Percentiles rank a stretch among this genome's conserved stretches.
phyloP scores from a whole-genome alignment of 2,329 filamentous ascomycete genomes.

The Botrytis hyacinthi region DNA sequence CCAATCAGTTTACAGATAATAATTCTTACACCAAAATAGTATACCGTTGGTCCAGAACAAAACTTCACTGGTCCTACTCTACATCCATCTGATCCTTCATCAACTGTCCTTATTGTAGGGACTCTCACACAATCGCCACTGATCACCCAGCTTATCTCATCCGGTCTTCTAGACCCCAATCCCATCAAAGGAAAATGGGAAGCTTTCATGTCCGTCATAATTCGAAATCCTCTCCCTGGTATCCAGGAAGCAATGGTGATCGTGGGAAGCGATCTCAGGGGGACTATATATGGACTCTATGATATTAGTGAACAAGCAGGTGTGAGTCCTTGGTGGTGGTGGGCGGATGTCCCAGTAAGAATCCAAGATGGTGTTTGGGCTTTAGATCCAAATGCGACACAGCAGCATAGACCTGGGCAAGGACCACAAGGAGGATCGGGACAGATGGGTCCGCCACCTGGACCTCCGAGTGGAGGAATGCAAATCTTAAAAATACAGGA shows the following conservation, averaged over 20 bases:
- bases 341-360: conserved; percentile 52
- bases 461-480: conserved; percentile 28
- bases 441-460: background rate
- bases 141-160: conserved; percentile 56
- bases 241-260: conserved; percentile 62
- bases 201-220: conserved; percentile 59
- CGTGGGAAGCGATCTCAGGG: conserved; percentile 63
- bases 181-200: conserved; percentile 66
- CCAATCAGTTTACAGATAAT: background rate
- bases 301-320: conserved; percentile 72
- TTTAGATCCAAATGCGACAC: conserved; percentile 27
- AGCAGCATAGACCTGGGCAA: background rate
- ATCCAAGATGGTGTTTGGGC: conserved; percentile 48
- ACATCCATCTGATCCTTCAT: conserved; percentile 38
- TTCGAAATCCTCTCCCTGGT: conserved; percentile 56
- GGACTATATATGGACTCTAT: conserved; percentile 69
- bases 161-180: conserved; percentile 56
- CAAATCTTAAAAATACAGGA: conserved; percentile 46
- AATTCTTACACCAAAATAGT: conserved; percentile 37
- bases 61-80: conserved; percentile 47
- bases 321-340: conserved; percentile 63
- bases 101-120: conserved; percentile 63
- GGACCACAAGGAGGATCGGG: background rate
- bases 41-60: conserved; percentile 43
- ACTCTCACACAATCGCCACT: conserved; percentile 63